Base-by-base conservation (phyloP, 768 basidiomycete genomes). In the Lactarius quietus region DNA sequence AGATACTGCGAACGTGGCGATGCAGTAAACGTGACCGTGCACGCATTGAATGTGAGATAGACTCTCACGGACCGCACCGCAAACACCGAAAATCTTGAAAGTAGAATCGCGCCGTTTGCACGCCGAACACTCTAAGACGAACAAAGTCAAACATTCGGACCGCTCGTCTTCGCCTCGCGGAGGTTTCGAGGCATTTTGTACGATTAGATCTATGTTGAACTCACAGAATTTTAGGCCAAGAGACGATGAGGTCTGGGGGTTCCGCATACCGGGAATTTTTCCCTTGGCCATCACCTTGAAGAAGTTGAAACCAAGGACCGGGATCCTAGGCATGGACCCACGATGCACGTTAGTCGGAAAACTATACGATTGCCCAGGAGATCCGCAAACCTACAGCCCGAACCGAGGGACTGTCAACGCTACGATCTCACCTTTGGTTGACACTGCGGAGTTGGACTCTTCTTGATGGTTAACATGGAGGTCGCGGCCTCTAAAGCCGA, bases 251-350 rank as follows among this genome's bases (percentile, higher is more conserved):
- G 59, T 36, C 35, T 23, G 29, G 9, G 35, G 51, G 28, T 64
- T 59, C n/a, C 63, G 36, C 52, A 26, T 39, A 64, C 63, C 63
- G 63, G 63, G 63, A 39, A 33, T 45, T 51, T 23, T 18, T 10
- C 35, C 38, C 31, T 64, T 17, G 29, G 36, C 35, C 31, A 57
- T 28, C 33, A 36, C 35, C 45, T 20, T 57, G 43, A 48, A 26
- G 14, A 29, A 41, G 6, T 39, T 31, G 33, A 35, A 59, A 57
- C 63, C 57, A 64, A 64, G 57, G 38, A 64, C 63, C 63, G 57
- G 63, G 63, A 23, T 64, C 63, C 51, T 64, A 38, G 48, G 56
- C 39, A 58, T 35, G 20, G 28, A 33, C 29, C 2, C 29, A 31
- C n/a, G n/a, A 45, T 3, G 39, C 31, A 23, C 53, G 43, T 43